These are phyloP conservation scores for Pulveroboletus frians DNA, from an alignment of 768 basidiomycete genomes.

Conservation along the genomic window DNA sequence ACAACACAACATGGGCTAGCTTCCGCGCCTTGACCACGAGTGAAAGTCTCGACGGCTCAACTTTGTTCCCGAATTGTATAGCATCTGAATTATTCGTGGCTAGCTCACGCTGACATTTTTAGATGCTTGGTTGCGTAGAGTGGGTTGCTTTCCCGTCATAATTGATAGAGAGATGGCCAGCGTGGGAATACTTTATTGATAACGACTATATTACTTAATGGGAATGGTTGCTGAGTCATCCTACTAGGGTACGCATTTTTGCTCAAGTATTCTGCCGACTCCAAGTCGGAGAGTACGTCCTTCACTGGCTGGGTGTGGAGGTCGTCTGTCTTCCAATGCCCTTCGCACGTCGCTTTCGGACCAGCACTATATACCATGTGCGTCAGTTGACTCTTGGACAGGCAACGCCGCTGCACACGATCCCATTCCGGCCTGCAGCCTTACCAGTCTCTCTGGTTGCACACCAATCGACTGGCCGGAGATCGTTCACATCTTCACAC, in stretches of 20 bases:
- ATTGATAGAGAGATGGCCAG: too few relatives aligned
- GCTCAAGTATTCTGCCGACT: not conserved
- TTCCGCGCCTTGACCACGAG: too few relatives aligned
- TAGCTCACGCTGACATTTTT: too few relatives aligned
- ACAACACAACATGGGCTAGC: too few relatives aligned
- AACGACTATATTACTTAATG: too few relatives aligned
- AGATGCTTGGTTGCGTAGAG: too few relatives aligned
- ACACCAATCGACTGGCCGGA: slow-evolving; percentile 10
- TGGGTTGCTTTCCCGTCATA: too few relatives aligned
- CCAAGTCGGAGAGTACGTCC: not conserved
- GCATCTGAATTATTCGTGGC: too few relatives aligned
- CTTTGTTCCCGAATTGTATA: too few relatives aligned
- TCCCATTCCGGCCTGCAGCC: slow-evolving; percentile 6
- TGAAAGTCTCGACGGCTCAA: too few relatives aligned
- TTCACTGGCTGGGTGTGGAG: slow-evolving; percentile 15
- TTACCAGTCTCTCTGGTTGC: slow-evolving; percentile 2
- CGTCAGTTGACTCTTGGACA: slow-evolving; percentile 11
- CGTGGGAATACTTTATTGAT: too few relatives aligned
- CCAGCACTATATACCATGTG: slow-evolving; percentile 7
- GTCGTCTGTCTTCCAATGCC: slow-evolving; percentile 20
- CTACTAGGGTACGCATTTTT: not conserved
- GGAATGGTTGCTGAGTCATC: slow-evolving; percentile 17
- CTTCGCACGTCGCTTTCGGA: slow-evolving; percentile 18
- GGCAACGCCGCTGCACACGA: slow-evolving; percentile 8
- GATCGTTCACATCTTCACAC: slow-evolving; percentile 26